Conservation (phyloP, 495 filamentous ascomycete genomes). For the Lophiostoma macrostomum region DNA sequence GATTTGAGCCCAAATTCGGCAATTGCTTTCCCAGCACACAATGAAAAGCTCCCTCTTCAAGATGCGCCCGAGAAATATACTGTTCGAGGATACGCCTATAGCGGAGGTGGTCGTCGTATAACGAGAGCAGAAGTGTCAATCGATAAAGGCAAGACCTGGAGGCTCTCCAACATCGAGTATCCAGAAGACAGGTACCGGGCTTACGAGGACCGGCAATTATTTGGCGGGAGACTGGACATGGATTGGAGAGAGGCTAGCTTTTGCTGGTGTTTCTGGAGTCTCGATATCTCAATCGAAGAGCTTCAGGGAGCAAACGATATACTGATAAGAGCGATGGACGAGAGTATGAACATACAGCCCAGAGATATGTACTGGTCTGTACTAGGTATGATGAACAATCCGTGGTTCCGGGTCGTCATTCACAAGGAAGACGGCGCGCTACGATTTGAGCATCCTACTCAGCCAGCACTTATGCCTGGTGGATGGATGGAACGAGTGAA, state of each 20-base stretch:
- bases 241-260: constrained; percentile 77
- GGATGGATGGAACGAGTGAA: constrained; percentile 99
- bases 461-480: constrained; percentile 72
- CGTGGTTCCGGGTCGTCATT: constrained; percentile 85
- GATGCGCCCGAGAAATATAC: constrained; percentile 56
- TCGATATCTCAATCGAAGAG: constrained; percentile 64
- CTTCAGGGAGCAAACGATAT: constrained; percentile 67
- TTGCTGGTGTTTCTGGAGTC: constrained; percentile 93
- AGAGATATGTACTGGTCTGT: constrained; percentile 97
- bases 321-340: constrained; percentile 87
- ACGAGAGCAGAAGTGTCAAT: constrained; percentile 82
- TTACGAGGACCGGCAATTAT: constrained; percentile 62
- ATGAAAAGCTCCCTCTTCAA: constrained; percentile 62
- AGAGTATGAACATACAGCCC: constrained; percentile 82
- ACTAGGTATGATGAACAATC: constrained; percentile 98
- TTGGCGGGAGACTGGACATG: constrained; percentile 78
- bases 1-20: constrained; percentile 89
- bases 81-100: constrained; percentile 82
- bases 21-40: constrained; percentile 75
- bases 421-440: constrained; percentile 64
- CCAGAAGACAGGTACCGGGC: constrained; percentile 83
- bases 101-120: constrained; percentile 81
- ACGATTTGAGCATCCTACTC: constrained; percentile 87
- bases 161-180: constrained; percentile 75
- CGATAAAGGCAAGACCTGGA: constrained; percentile 81